These are phyloP conservation scores for Penium margaritaceum DNA, from an alignment of 139 green algal genomes.

Conservation along the genomic window DNA sequence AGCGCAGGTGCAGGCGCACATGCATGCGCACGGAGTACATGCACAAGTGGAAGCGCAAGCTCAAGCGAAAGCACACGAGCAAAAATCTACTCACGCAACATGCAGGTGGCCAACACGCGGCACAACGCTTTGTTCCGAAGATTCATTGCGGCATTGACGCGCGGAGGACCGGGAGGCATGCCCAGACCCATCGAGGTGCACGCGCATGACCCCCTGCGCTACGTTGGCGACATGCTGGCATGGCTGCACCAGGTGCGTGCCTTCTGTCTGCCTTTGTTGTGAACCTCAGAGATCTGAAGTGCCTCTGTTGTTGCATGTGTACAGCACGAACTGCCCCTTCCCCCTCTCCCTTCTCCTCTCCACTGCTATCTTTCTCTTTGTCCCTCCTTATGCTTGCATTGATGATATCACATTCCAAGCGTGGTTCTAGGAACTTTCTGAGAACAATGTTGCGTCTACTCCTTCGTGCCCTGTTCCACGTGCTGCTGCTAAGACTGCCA, in stretches of 20 bases:
- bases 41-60: too few species aligned
- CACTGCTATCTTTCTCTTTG: not conserved
- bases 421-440: not conserved
- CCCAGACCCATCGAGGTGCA: slow-evolving; percentile 92
- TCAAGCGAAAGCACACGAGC: too few species aligned
- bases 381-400: too few species aligned
- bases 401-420: too few species aligned
- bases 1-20: too few species aligned
- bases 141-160: slow-evolving; percentile 79
- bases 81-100: too few species aligned
- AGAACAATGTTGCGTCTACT: not conserved
- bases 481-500: too few species aligned
- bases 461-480: not conserved
- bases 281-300: too few species aligned
- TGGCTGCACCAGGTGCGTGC: slow-evolving; percentile 83
- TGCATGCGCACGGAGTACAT: too few species aligned
- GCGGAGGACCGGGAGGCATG: slow-evolving; percentile 68
- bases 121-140: slow-evolving; percentile 87
- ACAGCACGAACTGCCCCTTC: not conserved
- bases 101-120: slow-evolving; percentile 61
- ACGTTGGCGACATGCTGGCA: slow-evolving; percentile 90
- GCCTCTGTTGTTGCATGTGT: not conserved
- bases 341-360: not conserved
- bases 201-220: slow-evolving; percentile 78
- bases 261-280: too few species aligned